Percentiles rank a stretch among this genome's conserved stretches.
Conservation (phyloP, 305 asterid genomes). For the Fraxinus baroniana region DNA sequence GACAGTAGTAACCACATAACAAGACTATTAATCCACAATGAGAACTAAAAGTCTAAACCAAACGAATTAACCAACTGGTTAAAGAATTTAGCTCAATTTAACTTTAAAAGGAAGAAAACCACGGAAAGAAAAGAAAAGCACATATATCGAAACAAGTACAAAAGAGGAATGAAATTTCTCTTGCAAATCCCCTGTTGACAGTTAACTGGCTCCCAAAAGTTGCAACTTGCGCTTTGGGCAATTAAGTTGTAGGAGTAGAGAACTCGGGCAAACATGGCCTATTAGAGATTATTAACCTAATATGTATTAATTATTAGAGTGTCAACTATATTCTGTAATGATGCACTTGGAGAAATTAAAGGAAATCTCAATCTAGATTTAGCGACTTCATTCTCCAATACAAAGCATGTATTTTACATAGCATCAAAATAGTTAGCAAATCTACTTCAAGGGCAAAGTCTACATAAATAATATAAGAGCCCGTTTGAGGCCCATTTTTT, state of each 20-base stretch:
- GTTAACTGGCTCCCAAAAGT: neutral
- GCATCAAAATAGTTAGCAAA: neutral
- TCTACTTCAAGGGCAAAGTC: neutral
- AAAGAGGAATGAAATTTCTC: neutral
- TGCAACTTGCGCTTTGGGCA: neutral
- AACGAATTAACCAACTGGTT: neutral
- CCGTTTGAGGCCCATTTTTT: neutral
- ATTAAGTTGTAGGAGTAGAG: neutral
- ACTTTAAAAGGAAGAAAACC: neutral
- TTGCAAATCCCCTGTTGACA: neutral
- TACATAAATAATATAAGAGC: neutral
- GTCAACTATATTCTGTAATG: neutral
- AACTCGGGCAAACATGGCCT: neutral
- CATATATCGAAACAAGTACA: neutral
- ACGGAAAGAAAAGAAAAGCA: neutral
- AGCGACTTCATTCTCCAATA: neutral
- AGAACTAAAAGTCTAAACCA: neutral
- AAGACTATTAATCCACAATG: neutral
- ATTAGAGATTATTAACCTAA: neutral
- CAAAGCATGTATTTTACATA: neutral
- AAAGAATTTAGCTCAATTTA: neutral
- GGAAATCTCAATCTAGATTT: neutral
- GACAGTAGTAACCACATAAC: neutral
- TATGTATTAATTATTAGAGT: neutral
- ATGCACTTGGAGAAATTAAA: neutral